A percentile compares a stretch with the other conserved stretches of the same genome.
Evolutionary conservation across 2,329 filamentous ascomycete species (phyloP).

Genomic region (Pochonia chlamydosporia): DNA sequence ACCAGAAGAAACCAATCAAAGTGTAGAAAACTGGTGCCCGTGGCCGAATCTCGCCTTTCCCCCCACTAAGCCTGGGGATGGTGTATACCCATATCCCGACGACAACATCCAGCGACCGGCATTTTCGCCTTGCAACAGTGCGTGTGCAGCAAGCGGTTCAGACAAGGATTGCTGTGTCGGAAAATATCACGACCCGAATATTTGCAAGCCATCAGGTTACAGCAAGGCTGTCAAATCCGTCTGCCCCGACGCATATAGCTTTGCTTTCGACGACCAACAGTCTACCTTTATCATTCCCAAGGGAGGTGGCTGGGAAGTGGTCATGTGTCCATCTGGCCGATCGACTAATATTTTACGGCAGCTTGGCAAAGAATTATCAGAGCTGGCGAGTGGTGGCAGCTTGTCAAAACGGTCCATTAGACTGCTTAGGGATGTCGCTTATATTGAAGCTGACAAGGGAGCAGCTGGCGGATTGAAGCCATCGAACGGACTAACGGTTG

Average conservation of each 20-base stretch:
- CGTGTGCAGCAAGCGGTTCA: constrained; percentile 63
- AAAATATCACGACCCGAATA: constrained; percentile 54
- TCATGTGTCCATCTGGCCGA: constrained; percentile 64
- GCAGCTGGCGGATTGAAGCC: constrained; percentile 16
- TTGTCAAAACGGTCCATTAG: constrained; percentile 27
- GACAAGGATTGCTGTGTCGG: constrained; percentile 73
- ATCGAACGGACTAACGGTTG: constrained; percentile 7
- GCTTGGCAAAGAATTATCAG: constrained; percentile 42
- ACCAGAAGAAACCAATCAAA: constrained; percentile 45
- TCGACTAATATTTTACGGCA: constrained; percentile 54
- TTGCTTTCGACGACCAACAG: constrained; percentile 55
- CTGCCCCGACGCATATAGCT: constrained; percentile 83
- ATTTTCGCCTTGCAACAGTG: constrained; percentile 74
- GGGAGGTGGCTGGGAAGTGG: constrained; percentile 71
- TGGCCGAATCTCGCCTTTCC: constrained; percentile 68
- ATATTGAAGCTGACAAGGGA: constrained; percentile 26
- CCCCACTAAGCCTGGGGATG: constrained; percentile 65
- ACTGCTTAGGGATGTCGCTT: constrained; percentile 26
- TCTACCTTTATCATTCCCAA: constrained; percentile 57
- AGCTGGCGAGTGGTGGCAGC: constrained; percentile 37
- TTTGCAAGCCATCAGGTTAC: constrained; percentile 64
- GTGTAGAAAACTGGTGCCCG: constrained; percentile 68
- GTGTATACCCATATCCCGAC: constrained; percentile 76
- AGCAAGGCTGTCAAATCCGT: constrained; percentile 64
- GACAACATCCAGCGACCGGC: constrained; percentile 62